Evolutionary conservation across 768 basidiomycete species (phyloP).

Genomic region (Podaxis sp.): DNA sequence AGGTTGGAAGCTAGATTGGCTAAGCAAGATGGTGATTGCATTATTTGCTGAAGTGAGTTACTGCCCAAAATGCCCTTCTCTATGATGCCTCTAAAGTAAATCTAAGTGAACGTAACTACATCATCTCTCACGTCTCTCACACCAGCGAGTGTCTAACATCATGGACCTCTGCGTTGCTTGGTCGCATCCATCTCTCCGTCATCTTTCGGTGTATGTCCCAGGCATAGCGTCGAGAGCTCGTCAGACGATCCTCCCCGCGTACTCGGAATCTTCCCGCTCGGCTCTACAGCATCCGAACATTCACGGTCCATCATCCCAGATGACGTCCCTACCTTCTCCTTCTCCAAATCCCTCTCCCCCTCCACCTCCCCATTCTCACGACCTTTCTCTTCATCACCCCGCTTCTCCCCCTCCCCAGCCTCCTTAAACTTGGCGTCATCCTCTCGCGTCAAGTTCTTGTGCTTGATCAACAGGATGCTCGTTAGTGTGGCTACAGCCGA

Average conservation of each 20-base stretch:
- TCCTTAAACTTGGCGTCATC: conserved; percentile 51
- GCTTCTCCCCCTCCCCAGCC: conserved; percentile 30
- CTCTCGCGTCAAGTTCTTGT: conserved; percentile 51
- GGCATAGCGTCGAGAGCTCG: too few species aligned
- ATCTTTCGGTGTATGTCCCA: too few species aligned
- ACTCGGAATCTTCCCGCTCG: not conserved
- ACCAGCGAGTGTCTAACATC: too few species aligned
- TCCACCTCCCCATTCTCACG: not conserved
- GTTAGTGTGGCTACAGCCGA: conserved; percentile 51
- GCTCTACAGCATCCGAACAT: too few species aligned
- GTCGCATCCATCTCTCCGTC: too few species aligned
- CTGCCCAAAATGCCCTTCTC: not conserved
- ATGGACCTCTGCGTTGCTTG: too few species aligned
- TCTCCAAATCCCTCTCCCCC: not conserved
- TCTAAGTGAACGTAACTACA: conserved; percentile 47
- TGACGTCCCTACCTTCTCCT: not conserved
- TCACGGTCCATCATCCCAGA: not conserved
- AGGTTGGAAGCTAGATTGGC: conserved; percentile 42
- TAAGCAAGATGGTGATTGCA: conserved; percentile 38
- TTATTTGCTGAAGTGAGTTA: conserved; percentile 33
- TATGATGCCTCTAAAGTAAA: conserved; percentile 55
- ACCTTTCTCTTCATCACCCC: not conserved
- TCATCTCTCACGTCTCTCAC: not conserved
- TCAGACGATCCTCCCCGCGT: too few species aligned
- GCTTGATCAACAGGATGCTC: conserved; percentile 56